Base-by-base conservation (phyloP, 371 early-diverging fungal species). In the Capillidium rhysosporum region DNA sequence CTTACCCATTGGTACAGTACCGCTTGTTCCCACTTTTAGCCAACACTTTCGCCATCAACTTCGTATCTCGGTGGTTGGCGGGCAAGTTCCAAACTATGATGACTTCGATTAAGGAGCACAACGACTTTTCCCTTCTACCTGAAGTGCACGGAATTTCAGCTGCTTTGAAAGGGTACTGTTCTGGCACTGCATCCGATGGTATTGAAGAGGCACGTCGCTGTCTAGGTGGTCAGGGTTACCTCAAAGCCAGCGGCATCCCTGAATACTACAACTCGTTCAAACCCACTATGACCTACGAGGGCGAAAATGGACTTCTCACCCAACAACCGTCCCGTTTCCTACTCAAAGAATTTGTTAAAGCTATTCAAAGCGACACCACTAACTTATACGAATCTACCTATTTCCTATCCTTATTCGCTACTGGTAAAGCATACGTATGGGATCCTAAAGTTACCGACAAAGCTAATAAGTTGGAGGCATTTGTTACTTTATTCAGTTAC, bases 71-170 rank as follows among this genome's bases (percentile, higher is more conserved):
- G 58, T 75, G 74, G 51, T 80, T 86, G 72, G 63, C 70, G 54
- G 64, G 62, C 12, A 66, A 76, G 65, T 87, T 86, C 64, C 59
- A 76, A 31, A 67, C 82, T 44, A 75, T 76, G 59, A 70, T 82
- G 60, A 68, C 56, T 0, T 66, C 68, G 39, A 61, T 82, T 8
- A 57, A 60, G 1, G 23, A 30, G 1, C 71, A 74, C 4, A 69
- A 75, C 54, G 69, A 65, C 29, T 55, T 59, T 23, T 24, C 28
- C 28, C 54, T 72, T 48, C 65, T 89, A 46, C 80, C 82, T 55
- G 88, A 86, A 62, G 72, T 89, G 0, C 92, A 91, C 62, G 88
- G 86, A 28, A 78, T 78, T 52, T 80, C 82, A 0, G 82, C 87
- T 0, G 87, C 86, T 12, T 72, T 92, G 49, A 92, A 92, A 70